phyloP scores from a whole-genome alignment of 768 basidiomycete species.

The Lactarius deliciosus region DNA sequence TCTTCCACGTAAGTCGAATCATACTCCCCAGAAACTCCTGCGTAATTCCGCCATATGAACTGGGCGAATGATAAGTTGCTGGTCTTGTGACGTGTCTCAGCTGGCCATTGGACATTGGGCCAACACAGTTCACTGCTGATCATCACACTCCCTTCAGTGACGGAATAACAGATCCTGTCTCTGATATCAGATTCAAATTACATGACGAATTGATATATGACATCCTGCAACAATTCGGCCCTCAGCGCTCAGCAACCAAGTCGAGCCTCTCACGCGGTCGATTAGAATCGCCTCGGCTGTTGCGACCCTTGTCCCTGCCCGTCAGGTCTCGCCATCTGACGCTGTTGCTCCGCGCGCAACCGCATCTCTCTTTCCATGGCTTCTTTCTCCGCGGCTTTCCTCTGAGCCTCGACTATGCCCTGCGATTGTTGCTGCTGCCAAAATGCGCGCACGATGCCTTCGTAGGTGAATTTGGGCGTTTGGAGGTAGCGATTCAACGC shows the following conservation, averaged over 20 bases:
- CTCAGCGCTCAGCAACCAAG: neutral
- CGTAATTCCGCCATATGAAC: neutral
- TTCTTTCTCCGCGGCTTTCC: slow-evolving; percentile 13
- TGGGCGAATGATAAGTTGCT: neutral
- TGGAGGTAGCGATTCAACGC: slow-evolving; percentile 16
- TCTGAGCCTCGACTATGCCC: slow-evolving; percentile 13
- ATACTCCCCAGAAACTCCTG: neutral
- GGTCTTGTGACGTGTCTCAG: neutral
- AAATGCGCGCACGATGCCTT: slow-evolving; percentile 17
- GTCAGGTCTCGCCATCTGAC: slow-evolving; percentile 12
- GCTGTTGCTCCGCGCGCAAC: slow-evolving; percentile 14
- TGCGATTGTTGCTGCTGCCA: slow-evolving; percentile 21
- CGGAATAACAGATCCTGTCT: neutral
- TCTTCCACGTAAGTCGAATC: neutral
- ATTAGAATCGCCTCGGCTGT: slow-evolving; percentile 16
- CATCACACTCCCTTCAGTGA: neutral
- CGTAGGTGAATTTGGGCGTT: slow-evolving; percentile 21
- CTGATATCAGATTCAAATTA: neutral
- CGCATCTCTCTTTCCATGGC: slow-evolving; percentile 19
- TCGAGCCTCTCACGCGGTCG: neutral
- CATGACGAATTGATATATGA: neutral
- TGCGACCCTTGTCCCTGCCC: slow-evolving; percentile 22
- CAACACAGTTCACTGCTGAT: neutral
- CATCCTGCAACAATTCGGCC: neutral
- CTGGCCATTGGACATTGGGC: too few species aligned